A percentile compares a stretch with the other conserved stretches of the same genome.
These are phyloP conservation scores for Inosperma sp. DNA, from an alignment of 768 basidiomycete species.

Conservation along the genomic window DNA sequence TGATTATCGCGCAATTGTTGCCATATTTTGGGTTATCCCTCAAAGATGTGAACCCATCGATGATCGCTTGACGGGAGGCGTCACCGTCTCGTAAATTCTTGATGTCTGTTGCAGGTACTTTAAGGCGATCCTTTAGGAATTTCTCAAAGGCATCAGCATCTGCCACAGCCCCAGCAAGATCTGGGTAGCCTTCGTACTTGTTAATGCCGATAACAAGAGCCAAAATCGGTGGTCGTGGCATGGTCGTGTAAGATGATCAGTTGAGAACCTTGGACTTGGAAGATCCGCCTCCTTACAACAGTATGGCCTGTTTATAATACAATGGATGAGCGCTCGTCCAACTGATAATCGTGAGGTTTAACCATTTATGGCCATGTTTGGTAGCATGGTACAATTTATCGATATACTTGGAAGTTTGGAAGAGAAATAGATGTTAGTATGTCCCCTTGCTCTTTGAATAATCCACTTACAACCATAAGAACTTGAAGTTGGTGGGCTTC, in stretches of 20 bases:
- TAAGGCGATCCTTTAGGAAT: constrained; percentile 28
- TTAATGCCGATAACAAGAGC: constrained; percentile 45
- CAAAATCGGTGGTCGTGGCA: constrained; percentile 24
- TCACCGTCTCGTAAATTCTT: constrained; percentile 32
- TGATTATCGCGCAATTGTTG: constrained; percentile 32
- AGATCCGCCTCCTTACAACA: background rate
- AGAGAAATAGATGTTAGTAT: no score
- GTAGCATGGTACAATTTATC: no score
- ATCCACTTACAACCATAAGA: no score
- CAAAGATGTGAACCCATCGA: constrained; percentile 27
- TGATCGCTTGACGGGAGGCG: constrained; percentile 36
- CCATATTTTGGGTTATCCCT: constrained; percentile 17
- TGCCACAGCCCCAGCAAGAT: constrained; percentile 33
- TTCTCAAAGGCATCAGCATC: constrained; percentile 38
- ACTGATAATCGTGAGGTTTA: no score
- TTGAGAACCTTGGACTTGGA: background rate
- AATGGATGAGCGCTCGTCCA: no score
- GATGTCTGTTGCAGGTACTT: constrained; percentile 32
- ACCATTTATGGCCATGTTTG: no score
- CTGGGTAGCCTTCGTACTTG: constrained; percentile 25
- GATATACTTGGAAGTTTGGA: no score
- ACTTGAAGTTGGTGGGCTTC: no score
- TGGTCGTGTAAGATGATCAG: background rate
- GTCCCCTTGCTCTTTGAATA: no score
- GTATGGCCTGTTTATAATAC: no score